Base-by-base conservation (phyloP, 2,329 filamentous ascomycete species). In the Myrmaecium sp. region DNA sequence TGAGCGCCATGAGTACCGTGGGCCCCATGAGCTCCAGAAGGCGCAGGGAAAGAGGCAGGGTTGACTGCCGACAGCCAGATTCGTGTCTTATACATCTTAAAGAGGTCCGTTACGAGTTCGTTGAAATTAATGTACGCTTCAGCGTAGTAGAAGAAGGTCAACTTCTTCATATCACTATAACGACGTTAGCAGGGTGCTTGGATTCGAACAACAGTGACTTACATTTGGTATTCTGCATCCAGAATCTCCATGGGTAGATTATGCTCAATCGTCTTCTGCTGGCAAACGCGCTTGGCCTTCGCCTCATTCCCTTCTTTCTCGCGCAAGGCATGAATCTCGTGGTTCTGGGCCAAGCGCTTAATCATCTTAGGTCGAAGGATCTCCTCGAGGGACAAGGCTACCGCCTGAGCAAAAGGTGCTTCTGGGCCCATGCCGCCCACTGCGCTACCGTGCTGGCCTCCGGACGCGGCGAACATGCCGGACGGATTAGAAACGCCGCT, bases 51-150 rank as follows among this genome's bases (percentile, higher is more conserved):
- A 0, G 86, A 94, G 4, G 86, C 89, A 5, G 89, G 89, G 48
- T 98, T 98, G 52, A 98, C 92, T 4, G 89, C 89, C 4, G 86
- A 95, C 81, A 98, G 93, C 89, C 89, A 98, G 43, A 98, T 98
- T 40, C 91, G 73, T 13, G 86, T 93, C 61, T 98, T 98, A 65
- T 95, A 98, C 35, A 95, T 86, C 56, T 95, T 95, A 67, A 95
- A 98, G 8, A 98, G 64, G 47, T 98, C 89, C 0, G 84, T 93
- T 28, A 98, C 89, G 10, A 98, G 69, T 2, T 82, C 81, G 50
- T 98, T 98, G 65, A 98, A 98, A 57, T 95, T 95, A 62, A 98
- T 93, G 50, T 98, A 98, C 1, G 82, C 74, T 46, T 94, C 84
- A 28, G 89, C 86, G 49, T 94, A 98, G 56, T 95, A 98, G 59